Evolutionary conservation across 768 basidiomycete genomes (phyloP).

Genomic region (Lentinula boryana): DNA sequence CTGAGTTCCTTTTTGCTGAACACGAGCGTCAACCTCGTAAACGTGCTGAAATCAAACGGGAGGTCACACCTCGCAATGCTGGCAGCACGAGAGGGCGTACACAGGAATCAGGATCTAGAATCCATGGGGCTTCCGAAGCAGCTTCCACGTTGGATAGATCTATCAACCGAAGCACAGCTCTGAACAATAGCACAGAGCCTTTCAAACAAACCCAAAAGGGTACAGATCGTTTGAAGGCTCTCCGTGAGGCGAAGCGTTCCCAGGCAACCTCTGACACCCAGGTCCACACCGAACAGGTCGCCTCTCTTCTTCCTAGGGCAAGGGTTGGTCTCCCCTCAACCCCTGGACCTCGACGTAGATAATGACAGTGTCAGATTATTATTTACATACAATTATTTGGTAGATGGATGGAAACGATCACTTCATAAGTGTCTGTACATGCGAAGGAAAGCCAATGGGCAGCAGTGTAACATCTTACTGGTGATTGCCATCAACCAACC

Average conservation of each 20-base stretch:
- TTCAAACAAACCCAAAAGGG: conserved; percentile 20
- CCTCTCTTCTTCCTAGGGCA: conserved; percentile 8
- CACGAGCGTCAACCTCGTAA: conserved; percentile 37
- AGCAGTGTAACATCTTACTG: not conserved
- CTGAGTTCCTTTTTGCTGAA: conserved; percentile 23
- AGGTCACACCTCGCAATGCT: not conserved
- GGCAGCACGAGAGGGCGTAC: not conserved
- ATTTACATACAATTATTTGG: conserved; percentile 7
- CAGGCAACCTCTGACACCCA: not conserved
- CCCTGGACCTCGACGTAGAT: conserved; percentile 18
- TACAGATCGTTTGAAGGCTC: conserved; percentile 40
- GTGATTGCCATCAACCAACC: not conserved
- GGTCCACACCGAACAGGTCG: not conserved
- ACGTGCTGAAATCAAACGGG: conserved; percentile 1
- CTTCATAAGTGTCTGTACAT: not conserved
- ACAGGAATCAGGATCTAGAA: not conserved
- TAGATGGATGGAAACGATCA: conserved; percentile 13
- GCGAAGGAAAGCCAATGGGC: not conserved
- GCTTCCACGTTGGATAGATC: not conserved
- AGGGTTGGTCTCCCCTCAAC: conserved; percentile 30
- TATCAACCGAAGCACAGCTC: not conserved
- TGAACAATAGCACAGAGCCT: not conserved
- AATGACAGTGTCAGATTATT: conserved; percentile 1
- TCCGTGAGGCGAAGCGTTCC: conserved; percentile 43
- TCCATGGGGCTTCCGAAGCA: not conserved